These are phyloP conservation scores for Citrus trifoliata DNA, from an alignment of 345 rosid genomes.

Conservation along the genomic window DNA sequence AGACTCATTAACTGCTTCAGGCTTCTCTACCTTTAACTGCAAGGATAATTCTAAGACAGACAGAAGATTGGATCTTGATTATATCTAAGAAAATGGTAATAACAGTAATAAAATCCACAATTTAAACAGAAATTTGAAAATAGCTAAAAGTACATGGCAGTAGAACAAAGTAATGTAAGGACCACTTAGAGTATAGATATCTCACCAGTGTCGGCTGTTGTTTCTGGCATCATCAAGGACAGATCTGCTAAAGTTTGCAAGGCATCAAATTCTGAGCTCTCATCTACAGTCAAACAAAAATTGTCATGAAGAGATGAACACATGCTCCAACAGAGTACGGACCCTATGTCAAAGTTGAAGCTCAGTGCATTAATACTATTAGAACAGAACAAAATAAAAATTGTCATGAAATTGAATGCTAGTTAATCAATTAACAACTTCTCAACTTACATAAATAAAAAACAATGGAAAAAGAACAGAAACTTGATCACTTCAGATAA, in stretches of 20 bases:
- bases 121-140: not conserved
- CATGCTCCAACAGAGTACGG: not conserved
- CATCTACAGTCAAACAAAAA: conserved; percentile 36
- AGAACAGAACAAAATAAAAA: not conserved
- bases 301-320: not conserved
- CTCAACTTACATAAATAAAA: conserved; percentile 3
- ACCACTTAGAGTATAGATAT: conserved; percentile 19
- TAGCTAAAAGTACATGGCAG: not conserved
- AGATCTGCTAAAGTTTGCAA: conserved; percentile 74
- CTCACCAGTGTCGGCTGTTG: conserved; percentile 63
- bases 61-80: conserved; percentile 13
- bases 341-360: conserved; percentile 7
- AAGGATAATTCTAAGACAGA: conserved; percentile 49
- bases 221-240: conserved; percentile 72
- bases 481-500: not conserved
- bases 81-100: not conserved
- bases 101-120: conserved; percentile 2
- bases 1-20: conserved; percentile 35
- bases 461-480: not conserved
- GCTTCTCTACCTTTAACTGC: conserved; percentile 48
- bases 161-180: not conserved
- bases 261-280: conserved; percentile 66
- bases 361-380: not conserved
- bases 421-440: not conserved
- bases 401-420: not conserved